These are phyloP conservation scores for Porcisia hertigi DNA, from an alignment of 208 protist genomes.

Conservation along the genomic window DNA sequence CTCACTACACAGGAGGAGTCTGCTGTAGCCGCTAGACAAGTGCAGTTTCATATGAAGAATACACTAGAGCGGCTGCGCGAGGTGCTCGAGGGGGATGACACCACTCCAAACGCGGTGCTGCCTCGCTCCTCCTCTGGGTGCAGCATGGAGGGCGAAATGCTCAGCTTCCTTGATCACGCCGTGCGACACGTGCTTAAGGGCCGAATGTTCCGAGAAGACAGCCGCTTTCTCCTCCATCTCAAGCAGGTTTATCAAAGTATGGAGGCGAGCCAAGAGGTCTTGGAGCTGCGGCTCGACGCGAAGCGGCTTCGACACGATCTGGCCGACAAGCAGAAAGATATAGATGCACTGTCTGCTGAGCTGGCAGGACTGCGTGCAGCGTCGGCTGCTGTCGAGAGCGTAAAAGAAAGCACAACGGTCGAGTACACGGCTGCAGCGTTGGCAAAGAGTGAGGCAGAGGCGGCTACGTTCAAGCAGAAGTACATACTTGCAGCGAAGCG, in stretches of 20 bases:
- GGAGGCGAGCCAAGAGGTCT: constrained; percentile 54
- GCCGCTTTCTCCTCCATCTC: constrained; percentile 67
- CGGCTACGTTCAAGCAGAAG: constrained; percentile 76
- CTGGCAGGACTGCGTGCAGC: constrained; percentile 27
- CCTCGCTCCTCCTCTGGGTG: constrained; percentile 54
- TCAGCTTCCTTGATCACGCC: constrained; percentile 54
- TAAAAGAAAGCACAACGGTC: neutral
- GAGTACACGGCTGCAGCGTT: constrained; percentile 30
- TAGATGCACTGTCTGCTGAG: constrained; percentile 44
- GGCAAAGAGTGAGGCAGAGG: constrained; percentile 70
- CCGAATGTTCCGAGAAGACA: constrained; percentile 79
- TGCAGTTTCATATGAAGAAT: constrained; percentile 53
- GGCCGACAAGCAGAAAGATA: constrained; percentile 42
- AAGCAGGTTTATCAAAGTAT: constrained; percentile 61
- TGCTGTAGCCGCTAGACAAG: constrained; percentile 31
- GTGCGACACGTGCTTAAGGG: constrained; percentile 52
- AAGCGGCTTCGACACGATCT: constrained; percentile 34
- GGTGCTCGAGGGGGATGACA: constrained; percentile 47
- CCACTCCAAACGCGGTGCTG: constrained; percentile 69
- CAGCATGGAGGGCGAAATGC: constrained; percentile 59
- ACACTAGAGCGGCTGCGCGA: constrained; percentile 70
- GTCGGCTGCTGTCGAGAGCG: constrained; percentile 6
- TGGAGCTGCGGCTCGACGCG: constrained; percentile 39
- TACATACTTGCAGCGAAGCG: constrained; percentile 66
- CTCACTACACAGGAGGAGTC: constrained; percentile 57